Percentiles rank a stretch among this genome's conserved stretches.
Conservation (phyloP, 805 yeast species). For the Saccharomycopsis malanga region DNA sequence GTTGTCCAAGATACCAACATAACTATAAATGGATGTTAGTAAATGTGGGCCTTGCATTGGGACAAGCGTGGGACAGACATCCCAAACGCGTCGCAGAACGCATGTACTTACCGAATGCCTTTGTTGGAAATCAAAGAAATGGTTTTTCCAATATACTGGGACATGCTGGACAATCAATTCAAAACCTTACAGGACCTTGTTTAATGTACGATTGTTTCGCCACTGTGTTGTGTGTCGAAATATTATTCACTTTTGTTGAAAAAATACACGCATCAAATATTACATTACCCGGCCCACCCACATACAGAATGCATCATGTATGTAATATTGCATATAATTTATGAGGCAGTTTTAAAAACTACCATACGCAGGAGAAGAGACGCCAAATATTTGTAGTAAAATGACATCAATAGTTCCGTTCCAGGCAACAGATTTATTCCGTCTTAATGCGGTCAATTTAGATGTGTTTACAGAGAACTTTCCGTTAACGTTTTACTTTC, state of each 20-base stretch:
- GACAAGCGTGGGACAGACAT: too few species aligned
- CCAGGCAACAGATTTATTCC: conserved; percentile 75
- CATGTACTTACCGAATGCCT: conserved; percentile 47
- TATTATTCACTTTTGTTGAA: neutral
- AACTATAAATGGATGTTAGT: conserved; percentile 35
- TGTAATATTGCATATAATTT: too few species aligned
- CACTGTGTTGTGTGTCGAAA: neutral
- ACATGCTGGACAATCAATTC: conserved; percentile 48
- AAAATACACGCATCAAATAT: too few species aligned
- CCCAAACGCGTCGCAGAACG: neutral
- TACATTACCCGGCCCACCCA: too few species aligned
- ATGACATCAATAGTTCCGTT: conserved; percentile 92
- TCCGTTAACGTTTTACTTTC: conserved; percentile 73
- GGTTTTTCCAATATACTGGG: conserved; percentile 87
- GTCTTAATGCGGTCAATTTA: conserved; percentile 66
- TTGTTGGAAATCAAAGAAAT: conserved; percentile 73
- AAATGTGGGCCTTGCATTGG: neutral
- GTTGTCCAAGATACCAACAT: conserved; percentile 81
- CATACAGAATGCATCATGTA: too few species aligned
- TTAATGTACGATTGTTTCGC: neutral
- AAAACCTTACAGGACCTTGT: neutral
- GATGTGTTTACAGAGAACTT: conserved; percentile 92
- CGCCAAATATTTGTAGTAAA: too few species aligned
- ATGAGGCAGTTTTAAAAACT: too few species aligned
- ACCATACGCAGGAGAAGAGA: too few species aligned